phyloP scores from a whole-genome alignment of 2,329 filamentous ascomycete species.

The Diaporthe caulivora region DNA sequence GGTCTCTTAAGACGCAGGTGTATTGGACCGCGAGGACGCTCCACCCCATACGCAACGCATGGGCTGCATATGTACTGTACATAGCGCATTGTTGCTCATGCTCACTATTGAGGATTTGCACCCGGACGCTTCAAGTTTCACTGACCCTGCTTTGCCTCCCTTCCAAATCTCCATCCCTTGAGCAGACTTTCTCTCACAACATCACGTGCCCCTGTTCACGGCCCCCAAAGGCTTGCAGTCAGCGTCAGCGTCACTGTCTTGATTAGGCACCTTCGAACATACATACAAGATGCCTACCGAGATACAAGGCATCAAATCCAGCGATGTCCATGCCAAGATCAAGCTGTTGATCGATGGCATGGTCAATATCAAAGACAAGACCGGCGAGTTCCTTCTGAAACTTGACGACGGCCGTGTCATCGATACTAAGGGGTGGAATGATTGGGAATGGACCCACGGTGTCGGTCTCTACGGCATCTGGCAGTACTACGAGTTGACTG shows the following conservation, averaged over 20 bases:
- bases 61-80: constrained; percentile 8
- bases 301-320: constrained; percentile 59
- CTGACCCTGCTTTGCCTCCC: neutral
- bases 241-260: neutral
- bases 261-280: neutral
- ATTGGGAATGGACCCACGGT: constrained; percentile 88
- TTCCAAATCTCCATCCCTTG: neutral
- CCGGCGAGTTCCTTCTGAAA: constrained; percentile 78
- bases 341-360: constrained; percentile 78
- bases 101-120: neutral
- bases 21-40: neutral
- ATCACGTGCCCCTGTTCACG: neutral
- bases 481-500: constrained; percentile 83
- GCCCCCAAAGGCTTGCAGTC: neutral
- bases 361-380: constrained; percentile 81
- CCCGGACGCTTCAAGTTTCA: neutral
- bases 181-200: neutral
- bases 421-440: constrained; percentile 87
- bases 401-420: constrained; percentile 81
- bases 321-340: constrained; percentile 67
- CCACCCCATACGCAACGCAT: neutral
- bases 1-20: neutral
- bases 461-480: constrained; percentile 85
- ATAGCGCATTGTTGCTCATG: neutral
- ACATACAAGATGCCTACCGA: constrained; percentile 53